Conservation (phyloP, 257 asterid genomes). For the Primulina huaijiensis region DNA sequence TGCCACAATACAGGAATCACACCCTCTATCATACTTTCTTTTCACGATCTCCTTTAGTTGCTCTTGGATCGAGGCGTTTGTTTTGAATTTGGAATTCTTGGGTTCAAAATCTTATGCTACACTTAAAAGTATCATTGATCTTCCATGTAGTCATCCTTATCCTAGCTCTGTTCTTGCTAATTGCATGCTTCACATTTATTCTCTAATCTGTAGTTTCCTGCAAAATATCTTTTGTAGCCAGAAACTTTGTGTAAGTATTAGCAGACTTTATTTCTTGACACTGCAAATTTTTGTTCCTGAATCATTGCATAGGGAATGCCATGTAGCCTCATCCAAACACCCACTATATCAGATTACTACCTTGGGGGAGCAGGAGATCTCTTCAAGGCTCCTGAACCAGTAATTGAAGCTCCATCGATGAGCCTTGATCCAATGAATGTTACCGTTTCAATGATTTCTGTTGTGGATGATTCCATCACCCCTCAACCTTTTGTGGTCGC, state of each 20-base stretch:
- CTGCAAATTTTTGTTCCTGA: not conserved
- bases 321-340: conserved; percentile 29
- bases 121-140: too few species aligned
- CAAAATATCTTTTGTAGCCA: not conserved
- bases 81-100: not conserved
- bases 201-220: not conserved
- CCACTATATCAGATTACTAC: conserved; percentile 42
- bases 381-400: conserved; percentile 50
- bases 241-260: not conserved
- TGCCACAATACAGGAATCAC: not conserved
- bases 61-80: not conserved
- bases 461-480: conserved; percentile 38
- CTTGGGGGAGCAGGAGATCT: conserved; percentile 56
- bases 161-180: not conserved
- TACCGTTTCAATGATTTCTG: conserved; percentile 46
- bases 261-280: not conserved
- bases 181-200: not conserved
- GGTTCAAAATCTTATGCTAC: not conserved
- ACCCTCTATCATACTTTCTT: not conserved
- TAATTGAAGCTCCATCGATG: conserved; percentile 40
- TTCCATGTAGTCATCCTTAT: not conserved
- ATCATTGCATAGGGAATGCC: conserved; percentile 18
- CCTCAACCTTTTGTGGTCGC: conserved; percentile 39
- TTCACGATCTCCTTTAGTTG: not conserved
- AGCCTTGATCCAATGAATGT: conserved; percentile 46